phyloP scores from a whole-genome alignment of 805 yeast genomes.

The Zygosaccharomyces siamensis region DNA sequence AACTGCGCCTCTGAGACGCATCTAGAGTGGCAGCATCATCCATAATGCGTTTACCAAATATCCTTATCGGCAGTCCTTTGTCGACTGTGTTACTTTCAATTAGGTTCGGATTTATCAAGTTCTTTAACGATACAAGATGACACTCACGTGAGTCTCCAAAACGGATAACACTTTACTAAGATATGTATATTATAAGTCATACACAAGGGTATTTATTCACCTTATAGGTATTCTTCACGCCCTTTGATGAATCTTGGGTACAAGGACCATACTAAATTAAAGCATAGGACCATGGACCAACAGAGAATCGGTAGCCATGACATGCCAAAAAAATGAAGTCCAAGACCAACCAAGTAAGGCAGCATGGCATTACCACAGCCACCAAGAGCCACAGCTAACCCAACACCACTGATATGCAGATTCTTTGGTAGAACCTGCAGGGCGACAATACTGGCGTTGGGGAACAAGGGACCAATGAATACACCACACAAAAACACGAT shows the following conservation, averaged over 20 bases:
- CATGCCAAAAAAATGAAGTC: conserved; percentile 28
- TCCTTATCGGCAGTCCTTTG: background rate
- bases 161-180: background rate
- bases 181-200: background rate
- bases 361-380: conserved; percentile 78
- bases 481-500: conserved; percentile 48
- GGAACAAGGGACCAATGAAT: conserved; percentile 66
- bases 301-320: conserved; percentile 28
- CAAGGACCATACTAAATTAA: conserved; percentile 25
- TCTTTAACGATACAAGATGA: background rate
- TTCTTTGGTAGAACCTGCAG: conserved; percentile 56
- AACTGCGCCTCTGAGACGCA: conserved; percentile 25
- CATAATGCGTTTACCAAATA: background rate
- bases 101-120: background rate
- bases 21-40: conserved; percentile 12
- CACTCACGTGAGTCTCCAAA: conserved; percentile 2
- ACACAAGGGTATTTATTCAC: background rate
- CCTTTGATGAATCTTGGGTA: conserved; percentile 29
- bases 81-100: background rate
- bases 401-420: conserved; percentile 61
- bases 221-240: conserved; percentile 20
- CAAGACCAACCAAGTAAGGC: conserved; percentile 58
- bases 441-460: conserved; percentile 64
- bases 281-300: conserved; percentile 20
- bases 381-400: conserved; percentile 72